A percentile compares a stretch with the other conserved stretches of the same genome.
Evolutionary conservation across 1,139 yeast species (phyloP).

Genomic region (Pichia sp.): DNA sequence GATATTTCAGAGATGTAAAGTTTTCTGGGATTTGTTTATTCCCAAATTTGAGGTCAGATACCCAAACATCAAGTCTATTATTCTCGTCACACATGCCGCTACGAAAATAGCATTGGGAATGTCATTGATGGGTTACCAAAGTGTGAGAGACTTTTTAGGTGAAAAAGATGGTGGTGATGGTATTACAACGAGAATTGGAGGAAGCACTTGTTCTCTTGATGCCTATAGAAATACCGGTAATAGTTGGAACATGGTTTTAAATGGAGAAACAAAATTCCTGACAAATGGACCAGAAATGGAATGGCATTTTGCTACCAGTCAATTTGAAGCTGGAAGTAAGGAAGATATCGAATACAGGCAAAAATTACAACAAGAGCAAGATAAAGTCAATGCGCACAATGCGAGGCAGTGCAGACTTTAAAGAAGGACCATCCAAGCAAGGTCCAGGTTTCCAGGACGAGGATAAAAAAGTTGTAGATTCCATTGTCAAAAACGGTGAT

Average conservation of each 20-base stretch:
- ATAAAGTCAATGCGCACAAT: constrained; percentile 7
- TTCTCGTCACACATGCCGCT: constrained; percentile 54
- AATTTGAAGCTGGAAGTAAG: constrained; percentile 54
- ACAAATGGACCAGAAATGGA: constrained; percentile 51
- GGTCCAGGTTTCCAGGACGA: constrained; percentile 8
- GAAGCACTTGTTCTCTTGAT: constrained; percentile 53
- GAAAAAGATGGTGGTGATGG: constrained; percentile 34
- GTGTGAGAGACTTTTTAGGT: constrained; percentile 33
- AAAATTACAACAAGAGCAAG: constrained; percentile 12
- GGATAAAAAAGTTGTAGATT: constrained; percentile 7
- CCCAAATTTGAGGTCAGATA: constrained; percentile 36
- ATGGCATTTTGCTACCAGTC: constrained; percentile 42
- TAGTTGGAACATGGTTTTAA: constrained; percentile 38
- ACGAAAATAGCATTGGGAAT: constrained; percentile 53
- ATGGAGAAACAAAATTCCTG: constrained; percentile 45
- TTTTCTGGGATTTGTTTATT: constrained; percentile 40
- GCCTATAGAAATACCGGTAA: background rate
- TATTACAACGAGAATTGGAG: constrained; percentile 38
- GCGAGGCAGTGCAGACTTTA: constrained; percentile 16
- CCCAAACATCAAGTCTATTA: constrained; percentile 37
- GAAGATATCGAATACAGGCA: constrained; percentile 45
- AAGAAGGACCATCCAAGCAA: constrained; percentile 1
- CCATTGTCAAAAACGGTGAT: background rate
- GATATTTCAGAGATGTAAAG: constrained; percentile 35
- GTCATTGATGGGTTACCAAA: constrained; percentile 35